Evolutionary conservation across 768 basidiomycete species (phyloP), one percentile per base, ranked within the genome.

Genomic region (Termitomyces sp.): DNA sequence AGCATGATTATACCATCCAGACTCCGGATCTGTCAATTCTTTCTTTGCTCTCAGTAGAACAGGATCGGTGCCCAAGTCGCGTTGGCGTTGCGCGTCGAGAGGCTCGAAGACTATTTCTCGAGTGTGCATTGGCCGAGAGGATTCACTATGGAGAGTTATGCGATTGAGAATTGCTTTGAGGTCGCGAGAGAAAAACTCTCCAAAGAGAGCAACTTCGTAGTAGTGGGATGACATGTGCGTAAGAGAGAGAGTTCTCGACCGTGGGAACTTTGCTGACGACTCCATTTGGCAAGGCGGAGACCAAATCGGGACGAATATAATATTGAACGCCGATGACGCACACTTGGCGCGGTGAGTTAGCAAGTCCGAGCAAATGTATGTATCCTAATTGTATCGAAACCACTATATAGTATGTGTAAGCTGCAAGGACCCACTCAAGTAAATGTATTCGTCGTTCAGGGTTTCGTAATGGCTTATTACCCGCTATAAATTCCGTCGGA

Each of bases 31-130:
- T 18, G 78, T 73, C 15, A 91, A 71, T 59, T 93, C 91, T 63
- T 88, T 90, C 67, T 81, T 84, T 13, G 89, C 90, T 47, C 89
- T 78, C 25, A 94, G 68, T 7, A 89, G 65, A 29, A 87, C 75
- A 10, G 89, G 86, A 48, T 91, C 90, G 18, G 72, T 75, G 38
- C 81, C 84, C 32, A 68, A 60, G 58, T 90, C 86, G 45, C 82
- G 73, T 58, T 86, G 84, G 10, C 72, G 68, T 56, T 83, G 82
- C 13, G 80, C 84, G 70, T 89, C 86, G 22, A 86, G 64, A 15
- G 89, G 90, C 60, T 93, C 89, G 59, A 92, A 91, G n/a, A 89
- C 77, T 60, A 92, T 74, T 70, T 93, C 91, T 43, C 86, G 79
- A 2, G 82, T 78, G 65, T 88, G 89, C 77, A 90, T 85, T 3